Evolutionary conservation across 1,284 basidiomycete genomes (phyloP).

Genomic region (Cryptococcus floricola): DNA sequence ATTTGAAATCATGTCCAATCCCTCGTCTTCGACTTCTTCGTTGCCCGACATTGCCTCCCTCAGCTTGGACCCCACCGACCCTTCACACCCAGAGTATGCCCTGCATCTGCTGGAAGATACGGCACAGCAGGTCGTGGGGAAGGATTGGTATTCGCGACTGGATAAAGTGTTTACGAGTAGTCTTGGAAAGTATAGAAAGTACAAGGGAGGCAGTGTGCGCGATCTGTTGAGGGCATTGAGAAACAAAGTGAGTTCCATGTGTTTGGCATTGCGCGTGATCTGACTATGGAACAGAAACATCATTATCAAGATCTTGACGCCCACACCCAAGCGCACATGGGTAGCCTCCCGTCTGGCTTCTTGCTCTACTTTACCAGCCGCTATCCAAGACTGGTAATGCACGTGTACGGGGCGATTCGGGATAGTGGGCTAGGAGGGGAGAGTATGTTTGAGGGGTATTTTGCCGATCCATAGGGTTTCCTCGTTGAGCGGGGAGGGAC

Average conservation of each 20-base stretch:
- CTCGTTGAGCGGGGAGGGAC: neutral
- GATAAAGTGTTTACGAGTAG: constrained; percentile 90
- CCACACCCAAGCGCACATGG: constrained; percentile 78
- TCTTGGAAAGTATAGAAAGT: constrained; percentile 93
- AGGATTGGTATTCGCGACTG: constrained; percentile 80
- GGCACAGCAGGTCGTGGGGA: constrained; percentile 66
- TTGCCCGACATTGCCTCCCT: no score
- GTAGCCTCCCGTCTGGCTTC: constrained; percentile 87
- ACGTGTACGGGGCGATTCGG: constrained; percentile 76
- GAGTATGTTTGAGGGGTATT: constrained; percentile 81
- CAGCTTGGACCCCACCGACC: constrained; percentile 53
- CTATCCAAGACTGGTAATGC: constrained; percentile 87
- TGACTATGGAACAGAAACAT: constrained; percentile 67
- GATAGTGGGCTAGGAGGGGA: constrained; percentile 65
- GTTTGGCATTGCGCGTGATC: neutral
- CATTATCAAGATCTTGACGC: constrained; percentile 90
- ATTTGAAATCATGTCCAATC: constrained; percentile 92
- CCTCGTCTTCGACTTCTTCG: neutral
- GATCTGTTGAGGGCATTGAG: constrained; percentile 87
- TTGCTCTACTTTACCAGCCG: constrained; percentile 85
- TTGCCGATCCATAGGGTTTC: constrained; percentile 35
- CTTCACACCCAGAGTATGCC: constrained; percentile 62
- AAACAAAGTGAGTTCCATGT: constrained; percentile 76
- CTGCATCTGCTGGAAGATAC: constrained; percentile 71
- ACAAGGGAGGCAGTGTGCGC: constrained; percentile 83